Evolutionary conservation across 805 yeast species (phyloP).

Genomic region (Ogataea ramenticola): DNA sequence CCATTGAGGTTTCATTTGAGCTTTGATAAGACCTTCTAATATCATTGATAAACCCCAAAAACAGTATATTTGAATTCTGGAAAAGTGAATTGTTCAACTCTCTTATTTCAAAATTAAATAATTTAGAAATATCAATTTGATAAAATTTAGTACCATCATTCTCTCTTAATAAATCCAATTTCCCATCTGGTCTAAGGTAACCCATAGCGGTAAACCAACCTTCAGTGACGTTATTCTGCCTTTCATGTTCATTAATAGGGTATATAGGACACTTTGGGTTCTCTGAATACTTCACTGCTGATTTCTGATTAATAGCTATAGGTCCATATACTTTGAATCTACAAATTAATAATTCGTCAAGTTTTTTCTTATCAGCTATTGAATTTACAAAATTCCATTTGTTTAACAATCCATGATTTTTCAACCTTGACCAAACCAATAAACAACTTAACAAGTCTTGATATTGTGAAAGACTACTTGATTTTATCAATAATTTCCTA

Average conservation of each 20-base stretch:
- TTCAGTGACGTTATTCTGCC: slow-evolving; percentile 22
- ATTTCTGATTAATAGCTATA: slow-evolving; percentile 28
- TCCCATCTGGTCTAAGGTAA: slow-evolving; percentile 56
- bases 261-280: slow-evolving; percentile 2
- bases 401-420: slow-evolving; percentile 36
- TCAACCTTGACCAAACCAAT: slow-evolving; percentile 43
- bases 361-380: slow-evolving; percentile 16
- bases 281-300: neutral
- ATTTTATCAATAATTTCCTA: slow-evolving; percentile 10
- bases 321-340: slow-evolving; percentile 65
- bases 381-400: slow-evolving; percentile 39
- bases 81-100: slow-evolving; percentile 57
- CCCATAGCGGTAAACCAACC: slow-evolving; percentile 75
- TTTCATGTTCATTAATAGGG: slow-evolving; percentile 1
- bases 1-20: slow-evolving; percentile 12
- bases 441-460: slow-evolving; percentile 33
- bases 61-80: slow-evolving; percentile 51
- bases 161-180: slow-evolving; percentile 51
- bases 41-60: slow-evolving; percentile 48
- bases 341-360: slow-evolving; percentile 45
- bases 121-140: slow-evolving; percentile 44
- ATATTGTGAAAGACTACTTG: slow-evolving; percentile 30
- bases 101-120: slow-evolving; percentile 56
- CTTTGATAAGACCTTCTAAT: slow-evolving; percentile 38
- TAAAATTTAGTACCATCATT: slow-evolving; percentile 56